Evolutionary conservation across 306 rosid genomes (phyloP), one percentile per base, ranked within the genome.

Genomic region (Lagenaria siceraria): DNA sequence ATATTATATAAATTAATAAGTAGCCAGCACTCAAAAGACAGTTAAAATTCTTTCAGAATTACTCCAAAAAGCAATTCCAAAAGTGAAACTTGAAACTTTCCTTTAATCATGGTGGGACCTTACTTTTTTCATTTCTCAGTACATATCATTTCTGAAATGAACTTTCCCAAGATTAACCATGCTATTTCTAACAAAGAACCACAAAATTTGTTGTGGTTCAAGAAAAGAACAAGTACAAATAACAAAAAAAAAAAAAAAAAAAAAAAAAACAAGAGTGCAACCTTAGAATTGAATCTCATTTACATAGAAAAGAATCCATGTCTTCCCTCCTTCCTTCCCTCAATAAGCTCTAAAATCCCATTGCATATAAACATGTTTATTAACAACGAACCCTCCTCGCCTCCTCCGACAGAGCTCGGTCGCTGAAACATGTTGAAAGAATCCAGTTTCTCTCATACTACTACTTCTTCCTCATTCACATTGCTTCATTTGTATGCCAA

Each of bases 401-500:
- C 10, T 17, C 24, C 7, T 17, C 21, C 70, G 5, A 9, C 52
- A 3, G 8, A 3, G 31, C 49, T 64, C 51, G 4, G 14, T 13
- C 24, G 15, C 36, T 1, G 21, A 17, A 51, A 51, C 55, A 51
- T 15, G 21, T 18, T 2, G 21, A 51, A 51, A 18, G 9, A 51
- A 51, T 51, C 55, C 55, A 46, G 52, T 46, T 46, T 46, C 52
- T 46, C 52, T 46, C 52, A 13, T 46, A 46, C 3, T 1, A 51
- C n/a, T 51, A 14, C 54, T 7, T 29, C 31, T 29, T 29, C 2
- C 3, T 29, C 8, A 7, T 29, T 29, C 46, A 73, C 27, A 73
- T 73, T 1, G 31, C 6, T 43, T 73, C 77, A 51, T 65, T 83
- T 78, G 29, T 53, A 40, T 84, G 85, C 97, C 96, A 93, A 4